A percentile compares a stretch with the other conserved stretches of the same genome.
These are phyloP conservation scores for Monosporascus sp. DNA, from an alignment of 2,329 filamentous ascomycete genomes.

Conservation along the genomic window DNA sequence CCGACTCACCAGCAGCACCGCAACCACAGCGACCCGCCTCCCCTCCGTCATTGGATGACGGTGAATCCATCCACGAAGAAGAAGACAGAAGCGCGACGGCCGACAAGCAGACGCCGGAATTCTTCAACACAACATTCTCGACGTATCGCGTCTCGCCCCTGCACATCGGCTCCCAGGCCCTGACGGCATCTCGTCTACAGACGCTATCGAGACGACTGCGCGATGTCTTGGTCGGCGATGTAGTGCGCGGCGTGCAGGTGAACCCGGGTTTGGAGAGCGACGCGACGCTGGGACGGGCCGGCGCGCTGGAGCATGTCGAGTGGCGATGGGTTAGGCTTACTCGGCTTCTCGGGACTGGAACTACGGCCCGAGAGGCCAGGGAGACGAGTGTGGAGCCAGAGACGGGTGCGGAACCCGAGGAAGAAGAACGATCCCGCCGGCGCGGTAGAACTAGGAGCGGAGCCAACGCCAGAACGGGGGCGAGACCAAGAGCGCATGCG, in stretches of 20 bases:
- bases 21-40: background rate
- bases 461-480: background rate
- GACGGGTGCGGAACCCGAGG: constrained; percentile 2
- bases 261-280: constrained; percentile 34
- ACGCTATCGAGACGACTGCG: constrained; percentile 43
- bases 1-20: background rate
- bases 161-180: constrained; percentile 36
- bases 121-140: constrained; percentile 57
- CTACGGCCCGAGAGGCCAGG: background rate
- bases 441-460: background rate
- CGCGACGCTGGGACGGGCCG: constrained; percentile 32
- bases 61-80: background rate
- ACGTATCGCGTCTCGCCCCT: constrained; percentile 52
- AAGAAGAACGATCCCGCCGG: background rate
- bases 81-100: constrained; percentile 4
- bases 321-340: constrained; percentile 40
- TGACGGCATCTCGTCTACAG: constrained; percentile 35
- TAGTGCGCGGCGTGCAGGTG: constrained; percentile 57
- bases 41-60: background rate
- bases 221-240: constrained; percentile 52
- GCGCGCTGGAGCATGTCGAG: constrained; percentile 41
- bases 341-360: constrained; percentile 17
- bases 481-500: background rate
- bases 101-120: constrained; percentile 26
- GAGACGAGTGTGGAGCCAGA: constrained; percentile 12